Conservation (phyloP, 495 filamentous ascomycete species). For the Cairneyella variabilis region DNA sequence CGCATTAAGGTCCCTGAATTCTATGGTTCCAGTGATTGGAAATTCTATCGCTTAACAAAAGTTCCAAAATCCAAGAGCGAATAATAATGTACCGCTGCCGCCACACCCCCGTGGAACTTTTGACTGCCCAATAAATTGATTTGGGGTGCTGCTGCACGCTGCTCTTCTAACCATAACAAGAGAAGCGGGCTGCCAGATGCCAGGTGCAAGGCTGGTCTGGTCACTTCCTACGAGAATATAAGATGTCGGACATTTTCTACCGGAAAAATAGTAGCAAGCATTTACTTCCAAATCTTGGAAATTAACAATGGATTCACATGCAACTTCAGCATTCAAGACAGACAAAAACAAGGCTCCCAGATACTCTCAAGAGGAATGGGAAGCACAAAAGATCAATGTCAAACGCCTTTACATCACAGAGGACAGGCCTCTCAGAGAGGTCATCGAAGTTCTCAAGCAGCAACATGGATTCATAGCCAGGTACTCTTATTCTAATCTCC, state of each 20-base stretch:
- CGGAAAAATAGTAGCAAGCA: not conserved
- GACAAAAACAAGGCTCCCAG: not conserved
- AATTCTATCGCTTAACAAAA: constrained; percentile 5
- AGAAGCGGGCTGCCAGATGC: not conserved
- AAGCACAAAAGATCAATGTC: not conserved
- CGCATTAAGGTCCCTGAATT: not conserved
- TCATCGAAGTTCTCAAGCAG: not conserved
- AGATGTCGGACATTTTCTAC: not conserved
- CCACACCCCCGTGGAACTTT: constrained; percentile 5
- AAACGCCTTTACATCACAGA: constrained; percentile 2
- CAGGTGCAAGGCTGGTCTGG: not conserved
- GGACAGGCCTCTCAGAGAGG: not conserved
- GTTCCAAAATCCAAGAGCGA: constrained; percentile 6
- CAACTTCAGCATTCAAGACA: not conserved
- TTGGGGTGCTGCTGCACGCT: not conserved
- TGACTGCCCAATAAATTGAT: not conserved
- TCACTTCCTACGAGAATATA: not conserved
- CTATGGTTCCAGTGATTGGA: not conserved
- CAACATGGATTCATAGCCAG: not conserved
- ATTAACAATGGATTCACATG: not conserved
- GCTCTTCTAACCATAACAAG: too few species aligned
- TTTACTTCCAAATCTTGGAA: not conserved
- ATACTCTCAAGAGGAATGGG: constrained; percentile 2
- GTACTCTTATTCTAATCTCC: not conserved
- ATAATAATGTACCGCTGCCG: not conserved